A percentile compares a stretch with the other conserved stretches of the same genome.
These are phyloP conservation scores for Rhododendron mucronatum DNA, from an alignment of 148 eudicot species.

Conservation along the genomic window DNA sequence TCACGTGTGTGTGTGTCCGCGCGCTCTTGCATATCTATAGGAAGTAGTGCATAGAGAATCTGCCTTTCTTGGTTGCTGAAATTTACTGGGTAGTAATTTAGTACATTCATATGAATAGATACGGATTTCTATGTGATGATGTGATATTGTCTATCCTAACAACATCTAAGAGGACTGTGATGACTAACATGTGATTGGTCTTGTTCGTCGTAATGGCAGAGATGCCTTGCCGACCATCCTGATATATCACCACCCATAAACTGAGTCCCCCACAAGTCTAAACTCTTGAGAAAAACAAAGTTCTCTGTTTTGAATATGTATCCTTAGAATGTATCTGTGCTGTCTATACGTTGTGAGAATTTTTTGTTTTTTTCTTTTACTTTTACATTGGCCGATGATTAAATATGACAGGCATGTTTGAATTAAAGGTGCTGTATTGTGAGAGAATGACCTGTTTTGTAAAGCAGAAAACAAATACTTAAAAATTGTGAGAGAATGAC, in stretches of 20 bases:
- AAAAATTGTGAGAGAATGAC: no score
- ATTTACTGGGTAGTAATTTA: neutral
- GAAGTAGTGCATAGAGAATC: no score
- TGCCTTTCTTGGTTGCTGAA: neutral
- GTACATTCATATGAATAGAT: neutral
- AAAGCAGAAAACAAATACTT: no score
- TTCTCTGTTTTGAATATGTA: no score
- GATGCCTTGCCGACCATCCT: slow-evolving; percentile 76
- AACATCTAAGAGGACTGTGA: slow-evolving; percentile 33
- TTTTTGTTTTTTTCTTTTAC: no score
- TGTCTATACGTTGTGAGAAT: neutral
- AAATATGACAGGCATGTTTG: no score
- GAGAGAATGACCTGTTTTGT: no score
- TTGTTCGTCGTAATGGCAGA: slow-evolving; percentile 71
- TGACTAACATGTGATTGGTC: slow-evolving; percentile 46
- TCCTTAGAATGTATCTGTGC: neutral
- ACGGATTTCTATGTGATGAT: neutral
- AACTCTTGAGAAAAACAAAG: neutral
- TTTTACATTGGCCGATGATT: no score
- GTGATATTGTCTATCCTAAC: neutral
- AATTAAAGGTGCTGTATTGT: no score
- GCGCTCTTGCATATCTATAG: no score
- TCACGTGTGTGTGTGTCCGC: no score
- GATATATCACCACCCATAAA: slow-evolving; percentile 86
- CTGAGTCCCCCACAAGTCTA: slow-evolving; percentile 35